These are phyloP conservation scores for Ustilago trichophora DNA, from an alignment of 1,284 basidiomycete species.

Conservation along the genomic window DNA sequence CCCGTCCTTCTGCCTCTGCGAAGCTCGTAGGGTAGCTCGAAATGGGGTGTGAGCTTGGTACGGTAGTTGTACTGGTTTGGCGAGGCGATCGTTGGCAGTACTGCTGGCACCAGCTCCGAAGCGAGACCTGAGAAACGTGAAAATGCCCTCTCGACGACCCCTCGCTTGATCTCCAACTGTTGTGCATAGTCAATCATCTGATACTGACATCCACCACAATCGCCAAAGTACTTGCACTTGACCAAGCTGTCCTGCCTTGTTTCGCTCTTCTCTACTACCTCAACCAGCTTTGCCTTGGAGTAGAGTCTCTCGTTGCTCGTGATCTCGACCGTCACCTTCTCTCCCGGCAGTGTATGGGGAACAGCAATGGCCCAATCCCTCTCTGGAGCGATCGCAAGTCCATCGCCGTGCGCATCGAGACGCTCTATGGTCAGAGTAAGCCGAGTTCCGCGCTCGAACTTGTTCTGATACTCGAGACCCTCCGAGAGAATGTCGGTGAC, in stretches of 20 bases:
- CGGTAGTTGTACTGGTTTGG: slow-evolving; percentile 90
- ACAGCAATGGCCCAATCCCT: slow-evolving; percentile 61
- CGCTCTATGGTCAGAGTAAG: slow-evolving; percentile 52
- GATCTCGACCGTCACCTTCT: slow-evolving; percentile 52
- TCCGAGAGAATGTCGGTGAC: slow-evolving; percentile 51
- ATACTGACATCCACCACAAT: slow-evolving; percentile 65
- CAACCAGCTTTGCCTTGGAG: slow-evolving; percentile 53
- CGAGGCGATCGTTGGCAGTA: slow-evolving; percentile 81
- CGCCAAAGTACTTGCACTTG: slow-evolving; percentile 63
- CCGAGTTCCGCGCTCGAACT: slow-evolving; percentile 47
- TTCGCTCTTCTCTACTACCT: slow-evolving; percentile 29
- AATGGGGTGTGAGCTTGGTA: slow-evolving; percentile 97
- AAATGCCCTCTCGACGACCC: slow-evolving; percentile 86
- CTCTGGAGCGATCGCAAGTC: slow-evolving; percentile 53
- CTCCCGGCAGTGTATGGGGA: slow-evolving; percentile 58
- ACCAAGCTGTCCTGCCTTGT: slow-evolving; percentile 48
- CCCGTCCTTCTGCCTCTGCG: slow-evolving; percentile 61
- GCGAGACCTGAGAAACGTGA: slow-evolving; percentile 69
- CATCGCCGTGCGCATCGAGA: slow-evolving; percentile 63
- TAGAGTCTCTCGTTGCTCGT: slow-evolving; percentile 54
- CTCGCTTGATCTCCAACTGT: slow-evolving; percentile 85
- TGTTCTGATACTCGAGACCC: slow-evolving; percentile 49
- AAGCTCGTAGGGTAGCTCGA: slow-evolving; percentile 77
- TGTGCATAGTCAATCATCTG: slow-evolving; percentile 79
- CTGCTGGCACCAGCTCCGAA: slow-evolving; percentile 73